These are phyloP conservation scores for Lentinula boryana DNA, from an alignment of 768 basidiomycete species.

Conservation along the genomic window DNA sequence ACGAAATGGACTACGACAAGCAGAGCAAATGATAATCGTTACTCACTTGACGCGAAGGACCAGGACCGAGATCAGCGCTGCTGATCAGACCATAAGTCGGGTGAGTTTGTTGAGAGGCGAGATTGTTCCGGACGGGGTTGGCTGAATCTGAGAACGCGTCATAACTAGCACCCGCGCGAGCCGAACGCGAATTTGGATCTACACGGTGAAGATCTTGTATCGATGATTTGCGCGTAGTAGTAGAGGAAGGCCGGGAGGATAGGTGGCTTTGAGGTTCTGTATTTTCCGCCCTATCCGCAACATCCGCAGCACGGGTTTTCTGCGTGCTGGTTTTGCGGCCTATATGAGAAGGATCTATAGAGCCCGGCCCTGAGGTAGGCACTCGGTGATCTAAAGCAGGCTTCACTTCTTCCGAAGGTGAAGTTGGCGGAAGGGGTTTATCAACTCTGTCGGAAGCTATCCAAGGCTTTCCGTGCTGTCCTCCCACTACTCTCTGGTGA, in stretches of 20 bases:
- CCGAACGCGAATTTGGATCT: background rate
- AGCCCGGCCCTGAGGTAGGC: background rate
- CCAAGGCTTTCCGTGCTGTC: background rate
- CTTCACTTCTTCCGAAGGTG: background rate
- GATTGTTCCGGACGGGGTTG: background rate
- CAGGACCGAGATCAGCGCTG: background rate
- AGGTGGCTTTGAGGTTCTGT: background rate
- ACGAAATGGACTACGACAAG: background rate
- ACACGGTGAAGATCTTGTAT: background rate
- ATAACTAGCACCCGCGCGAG: background rate
- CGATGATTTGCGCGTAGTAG: background rate
- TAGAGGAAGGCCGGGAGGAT: background rate
- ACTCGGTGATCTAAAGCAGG: background rate
- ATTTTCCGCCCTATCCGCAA: background rate
- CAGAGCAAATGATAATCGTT: background rate
- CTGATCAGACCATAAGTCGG: background rate
- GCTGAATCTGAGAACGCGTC: background rate
- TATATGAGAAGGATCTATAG: background rate
- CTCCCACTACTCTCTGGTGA: background rate
- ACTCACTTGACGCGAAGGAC: background rate
- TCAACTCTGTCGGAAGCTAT: background rate
- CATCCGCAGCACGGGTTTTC: background rate
- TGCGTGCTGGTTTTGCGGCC: slow-evolving; percentile 2
- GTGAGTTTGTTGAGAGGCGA: background rate
- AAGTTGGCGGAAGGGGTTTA: slow-evolving; percentile 5